Conservation (phyloP, 2,329 filamentous ascomycete genomes). For the Xylogone sp. region DNA sequence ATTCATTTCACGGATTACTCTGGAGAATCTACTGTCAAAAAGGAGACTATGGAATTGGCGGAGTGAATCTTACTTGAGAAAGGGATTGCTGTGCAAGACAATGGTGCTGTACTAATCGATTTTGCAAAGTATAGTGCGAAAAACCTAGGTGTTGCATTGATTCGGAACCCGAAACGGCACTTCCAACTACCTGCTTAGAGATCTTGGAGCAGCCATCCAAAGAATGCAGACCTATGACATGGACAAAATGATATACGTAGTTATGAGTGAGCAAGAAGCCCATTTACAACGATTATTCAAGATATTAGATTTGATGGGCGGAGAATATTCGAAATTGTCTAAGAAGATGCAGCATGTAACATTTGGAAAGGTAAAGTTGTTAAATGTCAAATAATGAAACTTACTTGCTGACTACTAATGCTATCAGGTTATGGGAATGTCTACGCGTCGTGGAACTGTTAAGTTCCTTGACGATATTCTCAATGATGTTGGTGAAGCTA, state of each 20-base stretch:
- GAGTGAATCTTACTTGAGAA: slow-evolving; percentile 55
- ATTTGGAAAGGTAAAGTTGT: not conserved
- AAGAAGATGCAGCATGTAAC: slow-evolving; percentile 3
- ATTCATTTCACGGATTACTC: slow-evolving; percentile 64
- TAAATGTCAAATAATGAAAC: no score
- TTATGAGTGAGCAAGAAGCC: slow-evolving; percentile 58
- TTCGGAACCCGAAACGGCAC: slow-evolving; percentile 66
- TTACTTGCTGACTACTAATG: slow-evolving; percentile 45
- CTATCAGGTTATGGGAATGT: slow-evolving; percentile 45
- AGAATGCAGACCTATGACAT: slow-evolving; percentile 58
- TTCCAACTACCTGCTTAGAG: slow-evolving; percentile 64
- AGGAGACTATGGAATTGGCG: slow-evolving; percentile 58
- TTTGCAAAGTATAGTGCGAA: slow-evolving; percentile 62
- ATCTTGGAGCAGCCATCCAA: slow-evolving; percentile 63
- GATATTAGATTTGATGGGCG: slow-evolving; percentile 26
- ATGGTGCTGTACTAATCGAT: slow-evolving; percentile 66
- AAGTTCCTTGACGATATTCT: slow-evolving; percentile 68
- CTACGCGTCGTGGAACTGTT: slow-evolving; percentile 64
- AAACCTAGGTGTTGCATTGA: slow-evolving; percentile 60
- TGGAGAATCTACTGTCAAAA: slow-evolving; percentile 64
- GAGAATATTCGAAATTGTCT: not conserved
- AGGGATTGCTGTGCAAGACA: slow-evolving; percentile 58
- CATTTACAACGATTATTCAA: slow-evolving; percentile 53
- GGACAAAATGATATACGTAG: slow-evolving; percentile 67
- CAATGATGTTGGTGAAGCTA: slow-evolving; percentile 76